phyloP scores from a whole-genome alignment of 148 eudicot species.

The Selenicereus undatus region DNA sequence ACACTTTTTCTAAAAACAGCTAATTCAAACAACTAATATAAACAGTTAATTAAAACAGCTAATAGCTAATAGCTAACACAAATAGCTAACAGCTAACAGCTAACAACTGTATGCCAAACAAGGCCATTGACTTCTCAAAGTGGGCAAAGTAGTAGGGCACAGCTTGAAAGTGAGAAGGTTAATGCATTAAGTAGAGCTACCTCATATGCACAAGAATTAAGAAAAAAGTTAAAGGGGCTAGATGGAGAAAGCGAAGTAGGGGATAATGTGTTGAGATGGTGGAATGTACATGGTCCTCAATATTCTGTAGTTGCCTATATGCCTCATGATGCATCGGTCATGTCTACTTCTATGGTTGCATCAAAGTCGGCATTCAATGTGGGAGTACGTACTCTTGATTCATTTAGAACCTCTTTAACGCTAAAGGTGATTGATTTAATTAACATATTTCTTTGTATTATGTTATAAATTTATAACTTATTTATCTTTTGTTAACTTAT shows the following conservation, averaged over 20 bases:
- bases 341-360: conserved; percentile 10
- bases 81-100: no score
- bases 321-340: no score
- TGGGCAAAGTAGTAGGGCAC: background rate
- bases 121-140: background rate
- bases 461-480: background rate
- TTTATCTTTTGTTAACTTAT: background rate
- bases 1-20: no score
- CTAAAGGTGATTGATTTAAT: background rate
- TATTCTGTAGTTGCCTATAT: conserved; percentile 12
- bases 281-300: conserved; percentile 13
- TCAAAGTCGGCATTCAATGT: conserved; percentile 8
- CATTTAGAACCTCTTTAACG: conserved; percentile 18
- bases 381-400: conserved; percentile 24
- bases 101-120: no score
- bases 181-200: no score
- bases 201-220: background rate
- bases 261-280: background rate
- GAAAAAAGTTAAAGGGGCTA: background rate
- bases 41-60: no score
- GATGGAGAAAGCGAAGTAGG: background rate
- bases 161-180: no score
- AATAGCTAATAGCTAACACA: no score
- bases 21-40: no score
- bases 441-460: background rate